Evolutionary conservation across 768 basidiomycete genomes (phyloP).

Genomic region (Zangia roseola): DNA sequence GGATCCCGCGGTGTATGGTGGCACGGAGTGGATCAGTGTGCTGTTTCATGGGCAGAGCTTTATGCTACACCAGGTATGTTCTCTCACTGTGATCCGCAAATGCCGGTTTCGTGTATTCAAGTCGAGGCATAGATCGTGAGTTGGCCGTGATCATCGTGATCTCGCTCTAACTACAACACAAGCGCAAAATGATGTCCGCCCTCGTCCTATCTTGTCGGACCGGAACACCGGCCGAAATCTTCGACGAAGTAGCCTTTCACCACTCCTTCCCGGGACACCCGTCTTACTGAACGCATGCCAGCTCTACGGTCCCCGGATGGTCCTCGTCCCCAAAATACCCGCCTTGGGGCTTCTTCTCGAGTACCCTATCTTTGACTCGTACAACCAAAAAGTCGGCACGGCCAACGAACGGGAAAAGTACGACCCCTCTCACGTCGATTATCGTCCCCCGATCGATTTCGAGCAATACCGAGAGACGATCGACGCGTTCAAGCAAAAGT

Average conservation of each 20-base stretch:
- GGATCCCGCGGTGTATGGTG: constrained; percentile 87
- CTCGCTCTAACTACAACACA: constrained; percentile 12
- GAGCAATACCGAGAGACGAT: constrained; percentile 65
- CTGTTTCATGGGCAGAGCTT: constrained; percentile 96
- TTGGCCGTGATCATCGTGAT: constrained; percentile 1
- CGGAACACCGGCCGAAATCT: constrained; percentile 66
- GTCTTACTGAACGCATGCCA: constrained; percentile 23
- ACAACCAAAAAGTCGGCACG: constrained; percentile 57
- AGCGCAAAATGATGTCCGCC: constrained; percentile 97
- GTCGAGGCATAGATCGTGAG: constrained; percentile 30
- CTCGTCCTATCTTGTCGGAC: constrained; percentile 81
- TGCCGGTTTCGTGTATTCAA: constrained; percentile 22
- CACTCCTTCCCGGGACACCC: not conserved
- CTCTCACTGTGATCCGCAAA: constrained; percentile 2
- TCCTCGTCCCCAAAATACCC: constrained; percentile 94
- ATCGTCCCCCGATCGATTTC: constrained; percentile 73
- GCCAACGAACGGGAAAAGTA: constrained; percentile 44
- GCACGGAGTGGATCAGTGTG: constrained; percentile 93
- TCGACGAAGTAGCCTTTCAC: constrained; percentile 57
- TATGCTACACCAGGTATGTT: constrained; percentile 95
- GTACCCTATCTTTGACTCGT: constrained; percentile 77
- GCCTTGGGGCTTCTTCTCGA: constrained; percentile 91
- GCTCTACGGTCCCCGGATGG: constrained; percentile 76
- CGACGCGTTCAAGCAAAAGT: constrained; percentile 76
- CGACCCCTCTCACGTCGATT: constrained; percentile 53